Conservation (phyloP, 768 basidiomycete species). For the Botryobasidium botryosum region DNA sequence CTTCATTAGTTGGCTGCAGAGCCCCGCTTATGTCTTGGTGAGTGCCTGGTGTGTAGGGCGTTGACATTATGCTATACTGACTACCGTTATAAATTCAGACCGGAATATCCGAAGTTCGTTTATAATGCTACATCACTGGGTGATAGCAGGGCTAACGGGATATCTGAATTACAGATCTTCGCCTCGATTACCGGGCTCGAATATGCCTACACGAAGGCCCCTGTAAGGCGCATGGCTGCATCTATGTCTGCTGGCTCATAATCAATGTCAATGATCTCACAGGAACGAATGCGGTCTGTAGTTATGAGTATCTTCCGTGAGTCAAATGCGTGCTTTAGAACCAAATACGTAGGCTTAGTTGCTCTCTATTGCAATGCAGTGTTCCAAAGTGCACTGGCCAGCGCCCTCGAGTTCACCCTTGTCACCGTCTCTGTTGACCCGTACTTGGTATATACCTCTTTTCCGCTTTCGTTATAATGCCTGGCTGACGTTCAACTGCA, state of each 20-base stretch:
- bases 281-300: constrained; percentile 72
- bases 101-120: constrained; percentile 18
- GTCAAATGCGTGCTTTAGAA: too few species aligned
- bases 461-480: too few species aligned
- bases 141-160: too few species aligned
- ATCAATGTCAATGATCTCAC: too few species aligned
- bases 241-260: too few species aligned
- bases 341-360: too few species aligned
- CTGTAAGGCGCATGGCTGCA: too few species aligned
- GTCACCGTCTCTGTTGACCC: constrained; percentile 19
- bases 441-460: constrained; percentile 13
- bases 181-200: constrained; percentile 19
- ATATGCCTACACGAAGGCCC: constrained; percentile 43
- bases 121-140: too few species aligned
- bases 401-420: constrained; percentile 19
- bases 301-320: constrained; percentile 60
- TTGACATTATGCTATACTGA: not conserved
- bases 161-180: too few species aligned
- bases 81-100: constrained; percentile 17
- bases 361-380: too few species aligned
- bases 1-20: constrained; percentile 19
- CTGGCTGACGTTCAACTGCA: too few species aligned
- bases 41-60: too few species aligned
- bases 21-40: constrained; percentile 12
- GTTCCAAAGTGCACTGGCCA: constrained; percentile 21